Evolutionary conservation across 225 moss, liverwort and hornwort species (phyloP).

Genomic region (Polytrichum formosum): DNA sequence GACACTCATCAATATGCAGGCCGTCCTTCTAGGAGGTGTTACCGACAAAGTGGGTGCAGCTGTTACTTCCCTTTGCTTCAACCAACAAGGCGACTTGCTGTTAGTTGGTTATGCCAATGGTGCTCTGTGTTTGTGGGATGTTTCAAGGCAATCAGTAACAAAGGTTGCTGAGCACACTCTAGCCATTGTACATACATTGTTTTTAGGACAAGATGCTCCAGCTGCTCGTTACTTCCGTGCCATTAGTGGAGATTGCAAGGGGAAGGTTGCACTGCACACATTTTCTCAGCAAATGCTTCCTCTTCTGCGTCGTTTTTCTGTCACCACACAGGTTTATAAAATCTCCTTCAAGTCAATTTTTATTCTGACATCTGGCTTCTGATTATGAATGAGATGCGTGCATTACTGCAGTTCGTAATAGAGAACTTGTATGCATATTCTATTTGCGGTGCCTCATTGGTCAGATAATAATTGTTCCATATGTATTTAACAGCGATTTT

Average conservation of each 20-base stretch:
- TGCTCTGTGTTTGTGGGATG: conserved; percentile 81
- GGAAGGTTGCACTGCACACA: conserved; percentile 73
- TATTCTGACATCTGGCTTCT: too few species aligned
- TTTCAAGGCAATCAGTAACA: conserved; percentile 64
- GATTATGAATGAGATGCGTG: too few species aligned
- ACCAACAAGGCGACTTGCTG: conserved; percentile 91
- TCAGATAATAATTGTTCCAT: too few species aligned
- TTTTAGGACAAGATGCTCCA: conserved; percentile 86
- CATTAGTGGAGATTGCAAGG: conserved; percentile 87
- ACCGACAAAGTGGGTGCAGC: conserved; percentile 68
- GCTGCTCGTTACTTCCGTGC: conserved; percentile 76
- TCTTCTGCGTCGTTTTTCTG: conserved; percentile 79
- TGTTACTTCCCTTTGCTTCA: conserved; percentile 94
- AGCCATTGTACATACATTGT: conserved; percentile 83
- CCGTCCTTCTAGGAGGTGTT: conserved; percentile 76
- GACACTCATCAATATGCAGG: conserved; percentile 37
- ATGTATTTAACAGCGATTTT: too few species aligned
- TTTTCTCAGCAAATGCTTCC: conserved; percentile 75
- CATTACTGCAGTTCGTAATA: too few species aligned
- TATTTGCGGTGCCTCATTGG: too few species aligned
- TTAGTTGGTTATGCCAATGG: conserved; percentile 94
- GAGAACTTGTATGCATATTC: too few species aligned
- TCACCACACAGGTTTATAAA: conserved; percentile 44
- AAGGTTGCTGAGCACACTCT: conserved; percentile 78
- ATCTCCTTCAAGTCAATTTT: too few species aligned